Evolutionary conservation across 2,329 filamentous ascomycete genomes (phyloP).

Genomic region (Pseudohalonectria lignicola): DNA sequence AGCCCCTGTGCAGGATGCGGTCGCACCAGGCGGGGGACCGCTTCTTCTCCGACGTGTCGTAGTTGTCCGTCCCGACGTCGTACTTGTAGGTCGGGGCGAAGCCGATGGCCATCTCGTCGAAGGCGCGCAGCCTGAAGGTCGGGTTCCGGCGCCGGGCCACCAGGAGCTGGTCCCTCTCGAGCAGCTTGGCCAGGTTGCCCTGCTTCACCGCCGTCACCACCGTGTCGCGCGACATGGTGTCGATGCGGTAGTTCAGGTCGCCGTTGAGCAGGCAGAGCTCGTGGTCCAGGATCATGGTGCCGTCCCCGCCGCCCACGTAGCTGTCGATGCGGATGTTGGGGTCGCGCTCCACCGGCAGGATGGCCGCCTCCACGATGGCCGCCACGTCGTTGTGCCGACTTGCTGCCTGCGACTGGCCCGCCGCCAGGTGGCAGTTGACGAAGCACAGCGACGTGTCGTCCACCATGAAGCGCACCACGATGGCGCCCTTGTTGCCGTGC

Average conservation of each 20-base stretch:
- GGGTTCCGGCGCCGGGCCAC: constrained; percentile 84
- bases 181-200: constrained; percentile 71
- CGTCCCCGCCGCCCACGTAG: constrained; percentile 87
- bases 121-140: constrained; percentile 76
- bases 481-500: constrained; percentile 93
- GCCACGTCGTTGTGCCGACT: constrained; percentile 89
- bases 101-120: constrained; percentile 80
- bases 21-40: constrained; percentile 95
- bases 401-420: constrained; percentile 81
- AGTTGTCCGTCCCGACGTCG: constrained; percentile 87
- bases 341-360: constrained; percentile 65
- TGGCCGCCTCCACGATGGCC: constrained; percentile 69
- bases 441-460: constrained; percentile 94
- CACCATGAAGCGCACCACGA: constrained; percentile 82
- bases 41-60: constrained; percentile 91
- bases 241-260: constrained; percentile 96
- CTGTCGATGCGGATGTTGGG: constrained; percentile 58
- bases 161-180: constrained; percentile 88
- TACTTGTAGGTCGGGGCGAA: constrained; percentile 99
- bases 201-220: constrained; percentile 77
- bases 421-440: constrained; percentile 93
- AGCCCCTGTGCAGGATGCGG: constrained; percentile 73
- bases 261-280: constrained; percentile 96
- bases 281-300: constrained; percentile 88
- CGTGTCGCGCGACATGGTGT: constrained; percentile 89